Evolutionary conservation across 805 yeast genomes (phyloP).

Genomic region (Pichia eremophila): DNA sequence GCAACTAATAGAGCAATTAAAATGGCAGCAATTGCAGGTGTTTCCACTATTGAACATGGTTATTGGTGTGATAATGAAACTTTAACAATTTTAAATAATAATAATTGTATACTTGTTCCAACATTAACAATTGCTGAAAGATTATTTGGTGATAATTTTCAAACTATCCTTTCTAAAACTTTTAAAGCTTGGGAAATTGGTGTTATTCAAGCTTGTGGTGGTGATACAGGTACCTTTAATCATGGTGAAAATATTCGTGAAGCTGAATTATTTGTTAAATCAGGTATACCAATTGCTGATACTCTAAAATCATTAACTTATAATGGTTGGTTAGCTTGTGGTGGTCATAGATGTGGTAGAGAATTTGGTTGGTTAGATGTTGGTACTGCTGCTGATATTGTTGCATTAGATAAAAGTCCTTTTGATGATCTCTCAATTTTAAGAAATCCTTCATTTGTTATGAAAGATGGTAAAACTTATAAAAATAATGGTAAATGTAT

Average conservation of each 20-base stretch:
- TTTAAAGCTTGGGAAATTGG: slow-evolving; percentile 19
- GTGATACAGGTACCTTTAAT: slow-evolving; percentile 23
- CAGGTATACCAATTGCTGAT: slow-evolving; percentile 19
- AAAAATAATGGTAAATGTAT: slow-evolving; percentile 22
- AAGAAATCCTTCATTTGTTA: slow-evolving; percentile 17
- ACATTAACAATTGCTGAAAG: slow-evolving; percentile 19
- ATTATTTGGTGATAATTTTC: slow-evolving; percentile 15
- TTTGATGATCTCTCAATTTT: slow-evolving; percentile 9
- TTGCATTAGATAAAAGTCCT: slow-evolving; percentile 20
- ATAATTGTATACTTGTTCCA: slow-evolving; percentile 19
- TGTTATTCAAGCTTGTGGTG: slow-evolving; percentile 21
- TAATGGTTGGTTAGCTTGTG: slow-evolving; percentile 24
- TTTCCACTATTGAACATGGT: slow-evolving; percentile 19
- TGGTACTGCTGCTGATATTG: slow-evolving; percentile 20
- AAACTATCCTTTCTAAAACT: slow-evolving; percentile 13
- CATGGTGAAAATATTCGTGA: slow-evolving; percentile 24
- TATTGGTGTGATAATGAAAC: slow-evolving; percentile 19
- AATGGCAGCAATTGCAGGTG: slow-evolving; percentile 24
- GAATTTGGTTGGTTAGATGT: slow-evolving; percentile 20
- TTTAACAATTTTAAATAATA: slow-evolving; percentile 12
- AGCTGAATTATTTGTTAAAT: slow-evolving; percentile 19
- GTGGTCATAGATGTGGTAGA: slow-evolving; percentile 17
- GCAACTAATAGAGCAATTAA: slow-evolving; percentile 18
- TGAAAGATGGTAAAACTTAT: slow-evolving; percentile 22
- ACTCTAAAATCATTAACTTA: slow-evolving; percentile 16